Evolutionary conservation across 2,329 filamentous ascomycete genomes (phyloP).

Genomic region (Byssothecium circinans): DNA sequence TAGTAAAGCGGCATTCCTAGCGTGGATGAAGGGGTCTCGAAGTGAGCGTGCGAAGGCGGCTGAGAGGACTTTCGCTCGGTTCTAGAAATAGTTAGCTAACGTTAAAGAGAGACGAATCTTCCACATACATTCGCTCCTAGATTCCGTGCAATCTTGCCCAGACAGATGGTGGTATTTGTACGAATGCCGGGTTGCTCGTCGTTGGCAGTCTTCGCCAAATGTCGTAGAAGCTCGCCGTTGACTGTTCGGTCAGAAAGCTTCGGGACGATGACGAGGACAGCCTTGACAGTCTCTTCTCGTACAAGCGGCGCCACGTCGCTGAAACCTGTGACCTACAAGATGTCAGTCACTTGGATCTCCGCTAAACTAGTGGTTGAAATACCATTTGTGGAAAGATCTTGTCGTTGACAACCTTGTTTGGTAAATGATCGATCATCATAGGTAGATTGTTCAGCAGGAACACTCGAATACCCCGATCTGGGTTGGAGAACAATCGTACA

Average conservation of each 20-base stretch:
- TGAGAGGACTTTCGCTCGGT: slow-evolving; percentile 84
- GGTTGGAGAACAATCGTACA: slow-evolving; percentile 83
- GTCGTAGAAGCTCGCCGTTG: slow-evolving; percentile 87
- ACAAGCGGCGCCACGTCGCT: slow-evolving; percentile 89
- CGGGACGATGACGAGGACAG: slow-evolving; percentile 79
- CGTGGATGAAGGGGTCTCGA: slow-evolving; percentile 92
- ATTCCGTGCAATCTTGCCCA: slow-evolving; percentile 93
- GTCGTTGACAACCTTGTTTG: slow-evolving; percentile 88
- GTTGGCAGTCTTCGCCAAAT: slow-evolving; percentile 93
- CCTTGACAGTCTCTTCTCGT: slow-evolving; percentile 93
- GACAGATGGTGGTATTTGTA: slow-evolving; percentile 96
- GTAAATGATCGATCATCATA: slow-evolving; percentile 84
- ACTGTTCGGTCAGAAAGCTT: slow-evolving; percentile 92
- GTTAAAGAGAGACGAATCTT: neutral
- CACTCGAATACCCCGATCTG: slow-evolving; percentile 88
- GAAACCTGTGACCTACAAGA: slow-evolving; percentile 75
- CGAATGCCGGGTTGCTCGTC: slow-evolving; percentile 96
- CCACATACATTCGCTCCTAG: slow-evolving; percentile 63
- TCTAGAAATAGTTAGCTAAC: slow-evolving; percentile 49
- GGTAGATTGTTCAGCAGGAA: slow-evolving; percentile 87
- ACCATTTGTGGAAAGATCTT: slow-evolving; percentile 94
- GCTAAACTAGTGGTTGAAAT: neutral
- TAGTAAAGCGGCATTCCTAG: slow-evolving; percentile 83
- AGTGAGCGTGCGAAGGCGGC: slow-evolving; percentile 89
- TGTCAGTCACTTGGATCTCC: slow-evolving; percentile 28